A percentile compares a stretch with the other conserved stretches of the same genome.
Conservation (phyloP, 306 rosid genomes). For the Cajanus cajan region DNA sequence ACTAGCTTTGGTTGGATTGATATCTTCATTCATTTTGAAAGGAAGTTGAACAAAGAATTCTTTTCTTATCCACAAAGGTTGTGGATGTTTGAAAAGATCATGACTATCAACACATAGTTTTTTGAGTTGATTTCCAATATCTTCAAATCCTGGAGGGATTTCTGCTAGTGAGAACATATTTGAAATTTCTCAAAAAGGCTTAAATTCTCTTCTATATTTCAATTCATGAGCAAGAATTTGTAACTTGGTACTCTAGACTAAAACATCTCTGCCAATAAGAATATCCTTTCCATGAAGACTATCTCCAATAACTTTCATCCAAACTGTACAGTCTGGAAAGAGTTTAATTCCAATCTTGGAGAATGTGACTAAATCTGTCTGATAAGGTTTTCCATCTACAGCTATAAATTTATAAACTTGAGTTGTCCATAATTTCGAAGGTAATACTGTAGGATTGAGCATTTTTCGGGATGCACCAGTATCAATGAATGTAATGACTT, state of each 20-base stretch:
- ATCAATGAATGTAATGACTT: neutral
- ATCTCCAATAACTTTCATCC: neutral
- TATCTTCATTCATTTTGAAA: too few species aligned
- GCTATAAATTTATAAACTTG: neutral
- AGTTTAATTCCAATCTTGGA: neutral
- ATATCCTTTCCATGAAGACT: neutral
- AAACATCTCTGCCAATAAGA: neutral
- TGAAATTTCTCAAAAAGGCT: neutral
- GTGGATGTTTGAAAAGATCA: neutral
- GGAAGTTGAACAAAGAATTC: too few species aligned
- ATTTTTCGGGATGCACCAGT: too few species aligned
- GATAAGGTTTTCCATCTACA: neutral
- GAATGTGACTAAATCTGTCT: too few species aligned
- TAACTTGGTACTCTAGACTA: too few species aligned
- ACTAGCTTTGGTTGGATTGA: too few species aligned
- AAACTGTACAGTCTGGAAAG: neutral
- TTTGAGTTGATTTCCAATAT: too few species aligned
- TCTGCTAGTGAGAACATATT: neutral
- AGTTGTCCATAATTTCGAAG: neutral
- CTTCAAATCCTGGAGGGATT: neutral
- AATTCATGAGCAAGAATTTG: neutral
- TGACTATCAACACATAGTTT: neutral
- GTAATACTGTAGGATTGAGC: neutral
- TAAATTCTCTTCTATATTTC: neutral
- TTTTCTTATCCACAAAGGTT: too few species aligned